Base-by-base conservation (phyloP, 805 yeast genomes). In the Suhomyces xylopsoci region DNA sequence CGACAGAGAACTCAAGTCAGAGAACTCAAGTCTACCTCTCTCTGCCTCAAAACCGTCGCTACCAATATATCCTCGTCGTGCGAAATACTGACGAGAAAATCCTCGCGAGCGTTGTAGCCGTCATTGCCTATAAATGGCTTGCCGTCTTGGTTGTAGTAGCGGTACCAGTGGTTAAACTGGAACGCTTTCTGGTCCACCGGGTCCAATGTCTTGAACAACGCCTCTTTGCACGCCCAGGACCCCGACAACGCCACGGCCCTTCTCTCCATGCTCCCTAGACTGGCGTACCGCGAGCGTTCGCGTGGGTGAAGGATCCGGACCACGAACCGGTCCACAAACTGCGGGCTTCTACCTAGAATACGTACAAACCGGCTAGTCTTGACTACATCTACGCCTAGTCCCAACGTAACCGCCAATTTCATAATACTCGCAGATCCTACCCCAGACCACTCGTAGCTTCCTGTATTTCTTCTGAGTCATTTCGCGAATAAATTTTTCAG, bases 181-280 rank as follows among this genome's bases (percentile, higher is more conserved):
- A 87, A 87, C 2, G 7, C 7, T n/a, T 48, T 48, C 63, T 88
- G 94, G 40, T 79, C 81, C 3, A 55, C 55, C 1, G 59, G 49
- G 46, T 76, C 80, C 52, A 88, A 64, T 0, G 85, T 74, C 64
- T 88, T 88, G 64, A 73, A 88, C 7, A 87, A 61, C 0, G 94
- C 92, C 60, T 88, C 96, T 58, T 88, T 88, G 7, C 81, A 70
- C 8, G 90, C 85, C 96, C 96, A 88, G 17, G 67, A 59, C 2
- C 83, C 81, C 1, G 89, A 80, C 17, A 87, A 64, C 3, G 73
- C 62, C 34, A 63, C 62, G 7, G 71, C 64, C 41, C 73, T 63
- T 7, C 60, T 55, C 1, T 58, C 62, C 1, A 61, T 10, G n/a
- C 71, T 63, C 15, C 12, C 28, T 14, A 59, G 48, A 20, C 56